phyloP scores from a whole-genome alignment of 2,329 filamentous ascomycete genomes.

The Colletotrichum neosansevieriae region DNA sequence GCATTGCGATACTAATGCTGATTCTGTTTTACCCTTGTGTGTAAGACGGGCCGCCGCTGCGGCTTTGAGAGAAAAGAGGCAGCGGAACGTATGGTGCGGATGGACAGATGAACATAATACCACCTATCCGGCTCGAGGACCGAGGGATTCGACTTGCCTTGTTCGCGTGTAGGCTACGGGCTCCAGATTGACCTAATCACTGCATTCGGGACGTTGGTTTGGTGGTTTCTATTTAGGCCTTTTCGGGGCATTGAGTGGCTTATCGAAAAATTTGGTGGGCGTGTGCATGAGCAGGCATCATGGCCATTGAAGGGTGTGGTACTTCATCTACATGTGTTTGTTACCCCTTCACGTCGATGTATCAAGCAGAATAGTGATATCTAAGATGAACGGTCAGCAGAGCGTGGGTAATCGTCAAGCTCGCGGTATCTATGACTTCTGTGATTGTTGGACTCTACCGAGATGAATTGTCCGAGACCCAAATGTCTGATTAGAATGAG shows the following conservation, averaged over 20 bases:
- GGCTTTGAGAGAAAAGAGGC: not conserved
- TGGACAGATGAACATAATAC: not conserved
- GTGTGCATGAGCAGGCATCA: constrained; percentile 1
- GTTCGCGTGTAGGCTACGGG: not conserved
- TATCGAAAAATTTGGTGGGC: not conserved
- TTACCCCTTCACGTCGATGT: too few relatives aligned
- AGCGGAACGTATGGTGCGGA: not conserved
- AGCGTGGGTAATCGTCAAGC: too few relatives aligned
- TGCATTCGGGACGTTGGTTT: not conserved
- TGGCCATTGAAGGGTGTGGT: not conserved
- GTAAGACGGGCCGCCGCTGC: not conserved
- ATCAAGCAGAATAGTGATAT: too few relatives aligned
- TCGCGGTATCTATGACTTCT: too few relatives aligned
- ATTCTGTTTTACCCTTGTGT: not conserved
- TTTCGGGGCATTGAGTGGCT: not conserved
- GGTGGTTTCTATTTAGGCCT: constrained; percentile 4
- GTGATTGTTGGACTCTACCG: too few relatives aligned
- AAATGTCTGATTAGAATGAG: too few relatives aligned
- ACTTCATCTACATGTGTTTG: not conserved
- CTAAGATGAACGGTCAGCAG: too few relatives aligned
- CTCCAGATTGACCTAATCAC: not conserved
- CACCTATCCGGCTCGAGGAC: constrained; percentile 11
- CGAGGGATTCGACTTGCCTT: too few relatives aligned
- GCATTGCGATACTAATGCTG: not conserved
- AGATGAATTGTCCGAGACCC: too few relatives aligned